Percentiles rank a stretch among this genome's conserved stretches.
phyloP scores from a whole-genome alignment of 108 stramenopile species.

The Parmales sp. region DNA sequence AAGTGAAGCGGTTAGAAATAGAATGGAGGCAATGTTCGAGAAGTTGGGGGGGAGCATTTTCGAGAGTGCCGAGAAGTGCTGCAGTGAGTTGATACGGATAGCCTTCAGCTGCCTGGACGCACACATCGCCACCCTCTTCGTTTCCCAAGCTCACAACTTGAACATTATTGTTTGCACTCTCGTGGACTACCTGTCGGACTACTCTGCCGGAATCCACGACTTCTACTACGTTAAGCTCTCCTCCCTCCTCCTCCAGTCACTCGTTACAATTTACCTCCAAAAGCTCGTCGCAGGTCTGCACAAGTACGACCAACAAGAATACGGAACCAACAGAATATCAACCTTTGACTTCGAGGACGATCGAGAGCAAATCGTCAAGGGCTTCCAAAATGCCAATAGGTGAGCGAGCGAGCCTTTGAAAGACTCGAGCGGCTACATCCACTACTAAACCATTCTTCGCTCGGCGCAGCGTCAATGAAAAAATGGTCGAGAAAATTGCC shows the following conservation, averaged over 20 bases:
- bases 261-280: background rate
- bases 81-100: background rate
- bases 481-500: too few species aligned
- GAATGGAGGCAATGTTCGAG: background rate
- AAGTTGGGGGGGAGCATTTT: background rate
- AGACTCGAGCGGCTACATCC: too few species aligned
- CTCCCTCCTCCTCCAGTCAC: background rate
- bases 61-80: background rate
- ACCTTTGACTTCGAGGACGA: background rate
- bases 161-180: background rate
- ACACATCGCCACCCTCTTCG: background rate
- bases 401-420: too few species aligned
- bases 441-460: too few species aligned
- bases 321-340: background rate
- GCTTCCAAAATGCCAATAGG: too few species aligned
- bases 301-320: background rate
- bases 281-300: background rate
- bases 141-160: background rate
- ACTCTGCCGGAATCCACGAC: background rate
- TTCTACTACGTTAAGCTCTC: constrained; percentile 1
- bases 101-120: background rate
- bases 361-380: too few species aligned
- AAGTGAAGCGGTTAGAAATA: background rate
- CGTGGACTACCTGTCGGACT: background rate
- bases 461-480: too few species aligned